Base-by-base conservation (phyloP, 1,284 basidiomycete species). In the Erythrobasidium hasegawianum region DNA sequence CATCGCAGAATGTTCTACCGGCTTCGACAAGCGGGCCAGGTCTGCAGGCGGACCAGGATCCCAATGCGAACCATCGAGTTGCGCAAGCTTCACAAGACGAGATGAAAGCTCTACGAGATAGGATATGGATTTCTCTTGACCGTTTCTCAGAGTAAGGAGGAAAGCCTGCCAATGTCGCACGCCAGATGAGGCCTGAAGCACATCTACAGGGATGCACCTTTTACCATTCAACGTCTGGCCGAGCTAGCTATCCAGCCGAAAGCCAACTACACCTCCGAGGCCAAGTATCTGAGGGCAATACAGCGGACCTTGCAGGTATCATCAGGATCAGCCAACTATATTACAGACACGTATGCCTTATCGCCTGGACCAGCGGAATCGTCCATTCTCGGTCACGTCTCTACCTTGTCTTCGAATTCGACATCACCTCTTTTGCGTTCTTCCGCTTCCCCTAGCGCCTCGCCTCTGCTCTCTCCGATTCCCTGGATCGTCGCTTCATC, bases 221-320 rank as follows among this genome's bases (percentile, higher is more conserved):
- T 96, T 78, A 95, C 93, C 2, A 87, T 96, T 58, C 93, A 97
- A 77, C 86, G 93, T 40, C 78, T 96, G 16, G 90, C 88, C 72
- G 92, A 96, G 75, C 83, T 97, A n/a, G 85, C 86, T 52, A 71
- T 87, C 7, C 77, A 83, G 38, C 91, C 92, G 1, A 81, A 81
- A 68, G 79, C 82, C 56, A 83, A 89, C 71, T 94, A 96, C 81
- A 85, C 81, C 45, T 83, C 83, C 26, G 79, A 90, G 4, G 90
- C 92, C 53, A 96, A 96, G 78, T 96, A 93, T 76, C 82, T 95
- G 22, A 88, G 93, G 10, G 92, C 93, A 0, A 79, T 96, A 11
- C 89, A 94, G 73, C 89, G 89, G 74, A 82, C 87, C 14, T 79
- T 94, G 18, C 86, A 90, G 27, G 91, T 97, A 61, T 93, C 90